Percentiles rank a stretch among this genome's conserved stretches.
These are phyloP conservation scores for Verticillium isaacii DNA, from an alignment of 2,329 filamentous ascomycete genomes.

Conservation along the genomic window DNA sequence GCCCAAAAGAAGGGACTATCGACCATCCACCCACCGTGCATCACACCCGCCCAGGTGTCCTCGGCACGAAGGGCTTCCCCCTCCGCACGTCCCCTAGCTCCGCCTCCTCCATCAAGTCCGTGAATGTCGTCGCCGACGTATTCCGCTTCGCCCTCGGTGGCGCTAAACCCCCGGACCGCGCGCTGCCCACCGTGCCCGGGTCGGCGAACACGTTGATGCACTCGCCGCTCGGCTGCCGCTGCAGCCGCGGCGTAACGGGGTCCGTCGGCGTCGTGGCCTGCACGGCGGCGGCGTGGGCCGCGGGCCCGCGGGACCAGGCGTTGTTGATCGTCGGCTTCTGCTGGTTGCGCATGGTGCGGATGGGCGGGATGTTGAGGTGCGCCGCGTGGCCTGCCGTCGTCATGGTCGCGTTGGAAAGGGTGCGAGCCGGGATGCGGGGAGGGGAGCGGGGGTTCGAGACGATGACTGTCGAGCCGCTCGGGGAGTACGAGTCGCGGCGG, in stretches of 20 bases:
- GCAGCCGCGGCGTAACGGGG: slow-evolving; percentile 20
- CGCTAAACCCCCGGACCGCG: background rate
- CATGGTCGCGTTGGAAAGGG: slow-evolving; percentile 4
- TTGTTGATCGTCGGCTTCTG: slow-evolving; percentile 11
- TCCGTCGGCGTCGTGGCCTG: slow-evolving; percentile 9
- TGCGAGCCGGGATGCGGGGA: slow-evolving; percentile 1
- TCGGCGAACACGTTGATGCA: slow-evolving; percentile 51
- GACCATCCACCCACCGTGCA: background rate
- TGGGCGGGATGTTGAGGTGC: slow-evolving; percentile 20
- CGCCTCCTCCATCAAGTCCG: slow-evolving; percentile 47
- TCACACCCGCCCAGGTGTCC: slow-evolving; percentile 18
- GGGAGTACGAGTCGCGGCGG: background rate
- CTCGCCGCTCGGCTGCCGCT: slow-evolving; percentile 39
- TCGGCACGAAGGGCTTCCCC: slow-evolving; percentile 37
- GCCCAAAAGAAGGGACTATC: background rate
- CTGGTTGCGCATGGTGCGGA: slow-evolving; percentile 28
- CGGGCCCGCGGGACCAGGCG: slow-evolving; percentile 17
- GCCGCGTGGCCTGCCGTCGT: slow-evolving; percentile 12
- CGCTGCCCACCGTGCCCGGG: slow-evolving; percentile 30
- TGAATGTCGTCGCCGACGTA: slow-evolving; percentile 41
- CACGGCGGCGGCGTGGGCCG: slow-evolving; percentile 8
- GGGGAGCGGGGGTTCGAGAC: slow-evolving; percentile 7
- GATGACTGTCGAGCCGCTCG: slow-evolving; percentile 3
- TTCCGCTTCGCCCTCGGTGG: slow-evolving; percentile 10
- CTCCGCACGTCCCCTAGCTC: slow-evolving; percentile 34